phyloP scores from a whole-genome alignment of 1,284 basidiomycete species.

The Papiliotrema terrestris region DNA sequence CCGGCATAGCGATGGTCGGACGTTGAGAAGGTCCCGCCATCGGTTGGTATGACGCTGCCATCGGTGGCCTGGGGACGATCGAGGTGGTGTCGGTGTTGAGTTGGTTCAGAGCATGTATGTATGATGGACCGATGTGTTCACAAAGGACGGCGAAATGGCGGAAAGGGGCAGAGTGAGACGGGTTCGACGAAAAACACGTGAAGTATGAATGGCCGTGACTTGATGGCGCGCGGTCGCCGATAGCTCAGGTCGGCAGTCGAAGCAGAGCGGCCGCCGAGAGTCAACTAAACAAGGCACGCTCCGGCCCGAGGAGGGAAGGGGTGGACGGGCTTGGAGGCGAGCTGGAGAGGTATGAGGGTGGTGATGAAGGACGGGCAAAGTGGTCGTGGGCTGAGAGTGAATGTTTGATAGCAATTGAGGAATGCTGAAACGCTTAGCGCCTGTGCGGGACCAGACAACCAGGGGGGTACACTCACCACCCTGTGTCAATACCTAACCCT shows the following conservation, averaged over 20 bases:
- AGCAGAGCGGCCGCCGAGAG: not conserved
- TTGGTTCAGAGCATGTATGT: not conserved
- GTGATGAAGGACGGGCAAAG: not conserved
- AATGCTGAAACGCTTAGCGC: not conserved
- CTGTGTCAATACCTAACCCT: too few species aligned
- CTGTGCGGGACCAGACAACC: not conserved
- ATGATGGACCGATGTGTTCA: not conserved
- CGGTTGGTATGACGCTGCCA: conserved; percentile 16
- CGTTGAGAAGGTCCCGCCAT: conserved; percentile 4
- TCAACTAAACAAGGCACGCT: not conserved
- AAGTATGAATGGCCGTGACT: not conserved
- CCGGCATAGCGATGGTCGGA: conserved; percentile 2
- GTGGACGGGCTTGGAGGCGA: not conserved
- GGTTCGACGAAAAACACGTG: not conserved
- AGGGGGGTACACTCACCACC: not conserved
- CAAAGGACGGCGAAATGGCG: not conserved
- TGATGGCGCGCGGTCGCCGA: not conserved
- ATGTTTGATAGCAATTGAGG: not conserved
- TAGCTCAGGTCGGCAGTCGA: not conserved
- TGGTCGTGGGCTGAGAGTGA: not conserved
- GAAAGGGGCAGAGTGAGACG: not conserved
- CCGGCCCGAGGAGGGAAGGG: not conserved
- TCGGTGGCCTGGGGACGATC: not conserved
- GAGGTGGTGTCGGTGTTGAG: not conserved
- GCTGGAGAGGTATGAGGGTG: not conserved